A percentile compares a stretch with the other conserved stretches of the same genome.
Evolutionary conservation across 129 eudicot genomes (phyloP).

Genomic region (Ambrosia artemisiifolia): DNA sequence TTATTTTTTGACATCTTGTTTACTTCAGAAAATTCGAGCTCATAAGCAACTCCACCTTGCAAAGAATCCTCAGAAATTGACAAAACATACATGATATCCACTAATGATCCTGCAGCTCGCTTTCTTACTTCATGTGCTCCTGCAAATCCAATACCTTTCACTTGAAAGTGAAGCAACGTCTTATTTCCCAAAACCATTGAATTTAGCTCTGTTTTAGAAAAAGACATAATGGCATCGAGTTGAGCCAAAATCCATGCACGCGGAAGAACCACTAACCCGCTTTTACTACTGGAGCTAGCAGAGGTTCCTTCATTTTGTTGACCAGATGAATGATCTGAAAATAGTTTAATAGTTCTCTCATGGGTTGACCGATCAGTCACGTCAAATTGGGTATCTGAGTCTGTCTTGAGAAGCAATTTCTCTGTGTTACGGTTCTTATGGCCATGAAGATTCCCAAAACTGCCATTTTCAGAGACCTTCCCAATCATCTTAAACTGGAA

Average conservation of each 20-base stretch:
- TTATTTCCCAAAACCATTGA: slow-evolving; percentile 71
- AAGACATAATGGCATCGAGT: slow-evolving; percentile 43
- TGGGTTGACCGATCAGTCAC: slow-evolving; percentile 53
- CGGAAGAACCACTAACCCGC: slow-evolving; percentile 43
- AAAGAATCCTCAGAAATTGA: slow-evolving; percentile 52
- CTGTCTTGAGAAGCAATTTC: slow-evolving; percentile 24
- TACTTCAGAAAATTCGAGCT: slow-evolving; percentile 47
- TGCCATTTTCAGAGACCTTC: slow-evolving; percentile 39
- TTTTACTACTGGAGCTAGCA: slow-evolving; percentile 30
- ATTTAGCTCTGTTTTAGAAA: slow-evolving; percentile 40
- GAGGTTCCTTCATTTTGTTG: slow-evolving; percentile 38
- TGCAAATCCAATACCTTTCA: slow-evolving; percentile 29
- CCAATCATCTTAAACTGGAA: slow-evolving; percentile 53
- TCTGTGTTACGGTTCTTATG: slow-evolving; percentile 26
- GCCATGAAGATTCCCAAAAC: slow-evolving; percentile 36
- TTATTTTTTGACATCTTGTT: slow-evolving; percentile 16
- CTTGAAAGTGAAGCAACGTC: slow-evolving; percentile 61
- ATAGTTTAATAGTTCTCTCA: slow-evolving; percentile 46
- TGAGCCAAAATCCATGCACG: slow-evolving; percentile 70
- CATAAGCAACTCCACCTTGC: slow-evolving; percentile 49
- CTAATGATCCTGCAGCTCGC: slow-evolving; percentile 40
- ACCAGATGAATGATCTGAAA: slow-evolving; percentile 37
- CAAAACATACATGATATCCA: slow-evolving; percentile 59
- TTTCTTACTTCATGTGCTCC: slow-evolving; percentile 33
- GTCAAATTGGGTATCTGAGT: slow-evolving; percentile 47